A percentile compares a stretch with the other conserved stretches of the same genome.
Conservation (phyloP, 1,284 basidiomycete genomes). For the Trichosporon inkin region DNA sequence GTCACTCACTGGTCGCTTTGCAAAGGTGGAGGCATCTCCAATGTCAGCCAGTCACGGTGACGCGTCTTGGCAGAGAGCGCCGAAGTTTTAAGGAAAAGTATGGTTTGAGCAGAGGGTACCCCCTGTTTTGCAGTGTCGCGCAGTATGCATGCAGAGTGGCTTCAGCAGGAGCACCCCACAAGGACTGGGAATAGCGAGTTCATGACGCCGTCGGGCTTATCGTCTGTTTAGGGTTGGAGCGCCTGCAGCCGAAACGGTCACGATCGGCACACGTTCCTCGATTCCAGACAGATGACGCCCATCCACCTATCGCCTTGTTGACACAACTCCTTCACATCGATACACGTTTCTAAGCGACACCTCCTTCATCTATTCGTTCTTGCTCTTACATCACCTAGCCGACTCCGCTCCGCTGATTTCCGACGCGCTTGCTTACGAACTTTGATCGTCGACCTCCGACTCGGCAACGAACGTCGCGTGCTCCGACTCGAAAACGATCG, state of each 20-base stretch:
- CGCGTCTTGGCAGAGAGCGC: background rate
- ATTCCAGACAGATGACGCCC: conserved; percentile 7
- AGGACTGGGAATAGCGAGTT: background rate
- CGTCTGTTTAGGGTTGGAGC: background rate
- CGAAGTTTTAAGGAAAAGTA: background rate
- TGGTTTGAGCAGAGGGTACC: no score
- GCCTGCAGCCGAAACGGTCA: background rate
- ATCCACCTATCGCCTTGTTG: background rate
- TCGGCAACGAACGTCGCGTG: background rate
- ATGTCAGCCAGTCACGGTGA: conserved; percentile 7
- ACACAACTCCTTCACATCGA: background rate
- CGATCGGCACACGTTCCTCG: conserved; percentile 9
- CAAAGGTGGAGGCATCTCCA: background rate
- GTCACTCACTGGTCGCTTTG: background rate
- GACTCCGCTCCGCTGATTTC: background rate
- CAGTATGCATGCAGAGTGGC: background rate
- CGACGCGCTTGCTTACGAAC: background rate
- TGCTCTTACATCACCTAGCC: background rate
- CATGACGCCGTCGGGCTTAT: background rate
- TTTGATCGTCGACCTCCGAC: background rate
- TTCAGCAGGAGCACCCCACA: background rate
- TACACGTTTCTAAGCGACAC: background rate
- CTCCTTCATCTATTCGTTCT: background rate
- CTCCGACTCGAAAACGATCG: background rate
- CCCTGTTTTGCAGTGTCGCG: background rate